Base-by-base conservation (phyloP, 805 yeast genomes). In the Candida montana region DNA sequence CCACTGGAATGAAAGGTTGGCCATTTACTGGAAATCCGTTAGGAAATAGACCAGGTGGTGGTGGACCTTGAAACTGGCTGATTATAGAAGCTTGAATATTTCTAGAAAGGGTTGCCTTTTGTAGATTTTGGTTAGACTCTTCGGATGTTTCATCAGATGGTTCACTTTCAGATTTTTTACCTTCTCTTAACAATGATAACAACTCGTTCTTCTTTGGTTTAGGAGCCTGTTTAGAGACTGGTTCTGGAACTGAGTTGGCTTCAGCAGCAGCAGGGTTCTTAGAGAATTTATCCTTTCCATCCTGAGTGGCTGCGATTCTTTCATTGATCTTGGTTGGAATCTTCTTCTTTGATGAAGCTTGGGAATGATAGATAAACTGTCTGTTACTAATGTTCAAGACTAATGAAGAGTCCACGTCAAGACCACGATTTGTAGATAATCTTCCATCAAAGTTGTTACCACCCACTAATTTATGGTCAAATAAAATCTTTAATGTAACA, bases 401-500 rank as follows among this genome's bases (percentile, higher is more conserved):
- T 41, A 86, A 72, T 0, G 91, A 79, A 0, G 95, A 79, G 49
- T 86, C 95, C 41, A 93, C 77, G 19, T 83, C 78, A 51, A 88
- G 63, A 16, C 98, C 99, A 56, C 99, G 79, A 53, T 79, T 83
- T 5, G 91, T 75, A 39, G 64, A 65, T 53, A 89, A 69, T 58
- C 86, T 78, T 5, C 95, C 95, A 51, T 80, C 85, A 65, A 93
- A 71, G 20, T 74, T 78, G 57, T 79, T 82, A 53, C 97, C 98
- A 35, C 93, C 84, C 39, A 89, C 69, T 42, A 91, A 69, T 31
- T 90, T 85, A 42, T 74, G 64, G 57, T 93, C 99, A 70, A 91
- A 93, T 29, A 93, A 62, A 39, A 93, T 81, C 48, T 84, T 88
- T 42, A 93, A 67, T 1, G 81, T 74, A 10, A 74, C 59, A 39